Evolutionary conservation across 495 filamentous ascomycete species (phyloP), one percentile per base, ranked within the genome.

Genomic region (Penicillium roqueforti): DNA sequence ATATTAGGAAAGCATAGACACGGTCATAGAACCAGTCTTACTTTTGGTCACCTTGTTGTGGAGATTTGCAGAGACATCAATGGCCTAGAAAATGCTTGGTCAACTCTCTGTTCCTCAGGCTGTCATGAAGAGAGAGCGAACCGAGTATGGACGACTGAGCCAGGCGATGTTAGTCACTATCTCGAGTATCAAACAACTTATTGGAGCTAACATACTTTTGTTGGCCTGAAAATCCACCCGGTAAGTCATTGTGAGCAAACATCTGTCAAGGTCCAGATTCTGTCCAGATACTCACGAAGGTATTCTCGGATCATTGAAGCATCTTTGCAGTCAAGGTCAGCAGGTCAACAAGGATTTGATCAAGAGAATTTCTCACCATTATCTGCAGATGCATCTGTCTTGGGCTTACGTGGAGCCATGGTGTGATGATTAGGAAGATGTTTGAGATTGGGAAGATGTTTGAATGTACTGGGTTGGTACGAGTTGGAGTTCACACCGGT

Each of bases 21-120:
- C 56, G 3, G 18, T 18, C 26, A 42, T 7, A 42, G 16, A n/a
- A 39, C 13, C 20, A 18, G 8, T 16, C 62, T 56, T 56, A 81
- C 82, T 66, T 67, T 88, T 88, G 20, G 80, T 81, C 48, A 88
- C 81, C 61, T 80, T 82, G 57, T 85, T 84, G 62, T 86, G 82
- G 23, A 88, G 70, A 65, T 88, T 87, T 19, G 78, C 73, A 29
- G 80, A 84, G 43, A 88, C 71, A 32, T 89, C 85, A 20, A 76
- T 83, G 6, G 83, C 84, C 79, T 85, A 23, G 22, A 56, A 3
- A 32, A 34, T n/a, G 29, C 10, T 16, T 32, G 38, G 10, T 51
- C 49, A 51, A 29, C 13, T 6, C 26, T 7, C 1, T 32, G 3
- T 22, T 13, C 6, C 9, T 36, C 11, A 7, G 10, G 13, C 25